These are phyloP conservation scores for Puya raimondii DNA, from an alignment of 176 grass and related monocot species.

Conservation along the genomic window DNA sequence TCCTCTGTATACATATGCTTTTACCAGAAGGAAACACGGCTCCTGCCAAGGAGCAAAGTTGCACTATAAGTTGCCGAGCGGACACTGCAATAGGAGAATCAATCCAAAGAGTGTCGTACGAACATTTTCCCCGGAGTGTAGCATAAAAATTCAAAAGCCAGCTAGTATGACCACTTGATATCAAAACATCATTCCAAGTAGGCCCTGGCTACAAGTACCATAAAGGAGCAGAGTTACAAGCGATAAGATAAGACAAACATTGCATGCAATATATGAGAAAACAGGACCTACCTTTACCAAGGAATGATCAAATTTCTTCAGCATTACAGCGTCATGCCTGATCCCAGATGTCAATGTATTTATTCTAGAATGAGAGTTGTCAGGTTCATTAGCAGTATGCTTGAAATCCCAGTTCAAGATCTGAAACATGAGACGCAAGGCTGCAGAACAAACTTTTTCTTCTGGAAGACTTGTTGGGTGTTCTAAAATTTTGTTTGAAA, in stretches of 20 bases:
- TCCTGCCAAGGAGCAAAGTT: constrained; percentile 90
- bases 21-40: constrained; percentile 80
- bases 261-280: not conserved
- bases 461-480: constrained; percentile 46
- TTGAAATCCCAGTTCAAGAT: constrained; percentile 91
- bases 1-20: not conserved
- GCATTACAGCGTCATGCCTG: constrained; percentile 57
- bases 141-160: constrained; percentile 90
- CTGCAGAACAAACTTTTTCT: constrained; percentile 67
- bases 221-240: constrained; percentile 31
- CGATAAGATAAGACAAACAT: constrained; percentile 16
- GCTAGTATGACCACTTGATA: constrained; percentile 61
- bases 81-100: constrained; percentile 85
- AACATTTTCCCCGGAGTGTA: constrained; percentile 59
- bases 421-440: constrained; percentile 78
- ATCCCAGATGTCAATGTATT: constrained; percentile 60
- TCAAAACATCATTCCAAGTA: constrained; percentile 63
- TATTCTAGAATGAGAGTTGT: constrained; percentile 22
- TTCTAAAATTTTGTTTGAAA: constrained; percentile 62
- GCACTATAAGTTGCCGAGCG: constrained; percentile 78
- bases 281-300: constrained; percentile 59
- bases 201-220: constrained; percentile 81
- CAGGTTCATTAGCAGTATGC: constrained; percentile 32
- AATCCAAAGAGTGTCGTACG: constrained; percentile 74
- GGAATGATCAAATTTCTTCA: constrained; percentile 84